Evolutionary conservation across 2,329 filamentous ascomycete genomes (phyloP), one percentile per base, ranked within the genome.

Genomic region (Myriosclerotinia duriaeana): DNA sequence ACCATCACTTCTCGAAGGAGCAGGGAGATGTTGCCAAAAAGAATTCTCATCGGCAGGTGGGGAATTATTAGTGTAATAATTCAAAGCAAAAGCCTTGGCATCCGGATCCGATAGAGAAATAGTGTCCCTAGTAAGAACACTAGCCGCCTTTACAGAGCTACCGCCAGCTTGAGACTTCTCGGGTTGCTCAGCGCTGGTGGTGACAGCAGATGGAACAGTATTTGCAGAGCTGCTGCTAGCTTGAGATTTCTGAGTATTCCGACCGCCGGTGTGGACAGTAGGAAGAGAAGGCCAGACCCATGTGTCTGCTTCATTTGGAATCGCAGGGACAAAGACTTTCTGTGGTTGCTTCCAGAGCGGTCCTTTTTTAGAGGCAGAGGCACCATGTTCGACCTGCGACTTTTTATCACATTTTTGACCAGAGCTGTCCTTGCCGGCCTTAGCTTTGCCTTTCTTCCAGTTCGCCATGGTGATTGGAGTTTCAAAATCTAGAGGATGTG

Each of bases 231-330:
- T 40, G 30, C 1, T 6, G 1, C 22, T n/a, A 26, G 6, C 11
- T 54, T 63, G 17, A n/a, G 34, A 9, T 30, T n/a, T 42, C 5
- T 30, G 36, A 12, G 14, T 7, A 30, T 38, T 26, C 15, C 42
- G 46, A 20, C 36, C 17, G 20, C 14, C n/a, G 5, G 36, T 26
- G n/a, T 6, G 20, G 38, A 14, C n/a, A 34, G 55, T 5, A 17
- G 42, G n/a, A 22, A 54, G 17, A 9, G 38, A 54, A 63, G 60
- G 36, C 60, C 46, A 63, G 2, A 8, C 20, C 58, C 44, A 50
- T 61, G 14, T 6, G 5, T 50, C 15, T 38, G 6, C 26, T 50
- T 38, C 46, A 22, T 26, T 20, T 14, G 34, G n/a, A 20, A 20
- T 17, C 17, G 46, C 46, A 50, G 58, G 34, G 9, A 61, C n/a